Percentiles rank a stretch among this genome's conserved stretches.
phyloP scores from a whole-genome alignment of 176 grass and related monocot genomes.

The Coix lacrymajobi region DNA sequence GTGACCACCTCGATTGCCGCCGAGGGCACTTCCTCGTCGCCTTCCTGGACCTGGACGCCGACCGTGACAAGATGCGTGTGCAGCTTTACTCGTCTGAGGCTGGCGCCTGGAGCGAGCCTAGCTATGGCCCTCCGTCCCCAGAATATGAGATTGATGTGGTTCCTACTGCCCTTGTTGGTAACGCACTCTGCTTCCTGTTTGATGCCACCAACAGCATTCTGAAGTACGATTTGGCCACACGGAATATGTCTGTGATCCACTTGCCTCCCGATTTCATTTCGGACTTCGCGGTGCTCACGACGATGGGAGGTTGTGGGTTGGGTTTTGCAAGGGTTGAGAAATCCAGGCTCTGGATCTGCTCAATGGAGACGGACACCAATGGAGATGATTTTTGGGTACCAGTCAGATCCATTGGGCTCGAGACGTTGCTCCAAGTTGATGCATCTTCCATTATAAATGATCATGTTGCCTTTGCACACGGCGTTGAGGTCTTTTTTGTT shows the following conservation, averaged over 20 bases:
- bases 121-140: background rate
- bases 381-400: background rate
- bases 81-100: background rate
- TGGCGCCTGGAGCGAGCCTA: background rate
- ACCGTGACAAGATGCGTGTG: background rate
- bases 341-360: background rate
- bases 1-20: background rate
- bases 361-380: background rate
- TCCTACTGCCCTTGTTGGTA: background rate
- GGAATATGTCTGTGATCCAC: background rate
- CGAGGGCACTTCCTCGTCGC: background rate
- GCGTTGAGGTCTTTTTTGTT: too few relatives aligned
- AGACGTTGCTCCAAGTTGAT: too few relatives aligned
- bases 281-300: background rate
- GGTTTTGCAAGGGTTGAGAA: background rate
- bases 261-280: background rate
- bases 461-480: too few relatives aligned
- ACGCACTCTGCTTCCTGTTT: background rate
- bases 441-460: too few relatives aligned
- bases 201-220: background rate
- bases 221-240: background rate
- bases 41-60: background rate
- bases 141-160: background rate
- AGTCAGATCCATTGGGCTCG: background rate
- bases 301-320: background rate